Base-by-base conservation (phyloP, 2,329 filamentous ascomycete genomes). In the Fusarium verrucosum region DNA sequence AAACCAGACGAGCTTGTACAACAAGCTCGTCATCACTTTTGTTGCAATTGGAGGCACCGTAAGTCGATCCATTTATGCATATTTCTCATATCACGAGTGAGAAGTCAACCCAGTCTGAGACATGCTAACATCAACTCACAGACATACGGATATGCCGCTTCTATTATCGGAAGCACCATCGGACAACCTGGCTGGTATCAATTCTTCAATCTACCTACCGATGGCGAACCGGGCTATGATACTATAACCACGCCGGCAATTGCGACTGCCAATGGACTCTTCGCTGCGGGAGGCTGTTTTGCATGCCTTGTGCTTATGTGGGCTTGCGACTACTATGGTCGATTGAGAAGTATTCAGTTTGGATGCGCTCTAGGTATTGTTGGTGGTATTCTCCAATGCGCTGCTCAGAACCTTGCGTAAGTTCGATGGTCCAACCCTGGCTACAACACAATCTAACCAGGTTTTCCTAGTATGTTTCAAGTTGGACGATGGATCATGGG, bases 141-240 rank as follows among this genome's bases (percentile, higher is more conserved):
- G 80, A 83, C 82, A 3, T 84, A 83, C 60, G 82, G 82, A 20
- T 84, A 83, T 62, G 80, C 77, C 49, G 76, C 82, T 10, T 82
- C 81, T 3, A 78, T 84, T 33, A 84, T 84, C 33, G 75, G 78
- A 35, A 82, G 80, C 53, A 84, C 82, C 16, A 83, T 84, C 49
- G 82, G 82, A 10, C 81, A 84, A 51, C 80, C 82, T 5, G 81
- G 81, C 60, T 84, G 81, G 80, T 84, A 82, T 65, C 58, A 69
- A 17, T 83, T 79, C 70, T 84, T 85, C 66, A 65, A 80, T 38
- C 76, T 84, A 10, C 81, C 82, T 1, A 59, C 58, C 11, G 70
- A 77, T 28, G 79, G 78, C 13, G 75, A 82, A 51, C 72, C 73
- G 0, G 82, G 81, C 45, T 83, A 83, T 59, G 76, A 70, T n/a